Conservation (phyloP, 1,284 basidiomycete genomes). For the Boletus hoseneyae region DNA sequence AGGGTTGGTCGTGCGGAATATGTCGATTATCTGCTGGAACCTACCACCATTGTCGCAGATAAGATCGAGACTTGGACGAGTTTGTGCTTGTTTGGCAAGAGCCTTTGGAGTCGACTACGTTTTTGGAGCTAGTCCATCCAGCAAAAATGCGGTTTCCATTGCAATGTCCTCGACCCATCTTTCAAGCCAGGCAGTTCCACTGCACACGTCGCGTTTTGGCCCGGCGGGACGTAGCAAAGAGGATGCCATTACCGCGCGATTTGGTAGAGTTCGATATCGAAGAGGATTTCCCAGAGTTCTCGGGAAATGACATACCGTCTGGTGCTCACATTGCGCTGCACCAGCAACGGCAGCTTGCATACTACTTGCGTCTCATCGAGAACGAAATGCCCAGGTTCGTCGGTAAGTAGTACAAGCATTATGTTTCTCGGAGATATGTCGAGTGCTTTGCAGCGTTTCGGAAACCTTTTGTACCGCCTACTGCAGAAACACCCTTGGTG, state of each 20-base stretch:
- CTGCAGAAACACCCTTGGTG: slow-evolving; percentile 54
- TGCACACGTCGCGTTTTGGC: slow-evolving; percentile 14
- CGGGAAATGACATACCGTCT: slow-evolving; percentile 61
- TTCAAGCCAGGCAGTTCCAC: slow-evolving; percentile 22
- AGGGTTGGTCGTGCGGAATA: not conserved
- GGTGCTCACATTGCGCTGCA: slow-evolving; percentile 66
- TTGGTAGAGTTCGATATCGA: slow-evolving; percentile 32
- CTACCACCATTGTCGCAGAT: slow-evolving; percentile 40
- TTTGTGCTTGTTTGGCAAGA: slow-evolving; percentile 30
- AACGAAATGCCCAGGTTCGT: slow-evolving; percentile 80
- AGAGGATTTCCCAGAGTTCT: slow-evolving; percentile 35
- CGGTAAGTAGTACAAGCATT: slow-evolving; percentile 47
- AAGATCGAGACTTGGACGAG: slow-evolving; percentile 18
- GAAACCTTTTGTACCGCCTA: slow-evolving; percentile 70
- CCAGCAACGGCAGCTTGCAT: slow-evolving; percentile 65
- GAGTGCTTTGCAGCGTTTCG: slow-evolving; percentile 56
- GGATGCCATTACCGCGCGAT: slow-evolving; percentile 27
- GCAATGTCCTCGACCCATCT: slow-evolving; percentile 13
- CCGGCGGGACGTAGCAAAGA: slow-evolving; percentile 29
- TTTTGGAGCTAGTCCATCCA: not conserved
- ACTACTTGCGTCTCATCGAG: slow-evolving; percentile 79
- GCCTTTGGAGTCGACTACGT: not conserved
- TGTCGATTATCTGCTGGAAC: slow-evolving; percentile 17
- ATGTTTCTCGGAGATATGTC: slow-evolving; percentile 9
- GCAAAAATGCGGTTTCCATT: slow-evolving; percentile 19